These are phyloP conservation scores for Cercospora sp. DNA, from an alignment of 2,329 filamentous ascomycete genomes.

Conservation along the genomic window DNA sequence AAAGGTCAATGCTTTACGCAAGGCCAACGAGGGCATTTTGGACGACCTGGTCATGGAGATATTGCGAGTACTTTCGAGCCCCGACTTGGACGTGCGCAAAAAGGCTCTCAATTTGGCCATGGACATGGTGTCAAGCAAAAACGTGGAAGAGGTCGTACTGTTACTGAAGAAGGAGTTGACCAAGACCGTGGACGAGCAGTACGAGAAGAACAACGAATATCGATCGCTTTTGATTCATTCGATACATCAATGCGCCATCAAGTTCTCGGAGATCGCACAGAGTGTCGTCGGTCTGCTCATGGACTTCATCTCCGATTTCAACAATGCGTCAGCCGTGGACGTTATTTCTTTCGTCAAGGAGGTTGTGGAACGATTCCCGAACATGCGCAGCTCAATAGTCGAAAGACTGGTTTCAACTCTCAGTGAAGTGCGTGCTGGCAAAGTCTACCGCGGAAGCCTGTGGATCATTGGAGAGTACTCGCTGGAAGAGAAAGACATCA, in stretches of 20 bases:
- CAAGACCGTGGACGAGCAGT: conserved; percentile 97
- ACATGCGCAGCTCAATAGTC: conserved; percentile 82
- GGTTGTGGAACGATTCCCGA: conserved; percentile 96
- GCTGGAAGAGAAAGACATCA: conserved; percentile 87
- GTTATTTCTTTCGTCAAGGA: conserved; percentile 99
- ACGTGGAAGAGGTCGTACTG: conserved; percentile 95
- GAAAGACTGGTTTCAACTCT: conserved; percentile 85
- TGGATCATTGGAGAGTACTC: conserved; percentile 99
- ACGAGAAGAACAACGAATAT: conserved; percentile 97
- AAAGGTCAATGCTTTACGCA: conserved; percentile 81
- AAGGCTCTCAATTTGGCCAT: conserved; percentile 88
- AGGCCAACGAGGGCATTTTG: conserved; percentile 85
- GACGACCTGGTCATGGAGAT: conserved; percentile 98
- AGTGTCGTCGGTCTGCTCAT: conserved; percentile 96
- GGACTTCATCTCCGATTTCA: conserved; percentile 99
- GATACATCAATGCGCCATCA: conserved; percentile 98
- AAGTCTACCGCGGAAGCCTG: conserved; percentile 92
- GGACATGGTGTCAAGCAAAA: conserved; percentile 98
- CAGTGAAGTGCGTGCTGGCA: conserved; percentile 89
- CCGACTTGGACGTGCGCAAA: conserved; percentile 91
- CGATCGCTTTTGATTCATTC: conserved; percentile 93
- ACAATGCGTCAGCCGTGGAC: conserved; percentile 93
- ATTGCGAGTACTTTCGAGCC: conserved; percentile 87
- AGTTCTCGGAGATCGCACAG: conserved; percentile 95
- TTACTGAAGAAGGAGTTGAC: conserved; percentile 95